A percentile compares a stretch with the other conserved stretches of the same genome.
These are phyloP conservation scores for Cucumis cinereus DNA, from an alignment of 306 rosid genomes.

Conservation along the genomic window DNA sequence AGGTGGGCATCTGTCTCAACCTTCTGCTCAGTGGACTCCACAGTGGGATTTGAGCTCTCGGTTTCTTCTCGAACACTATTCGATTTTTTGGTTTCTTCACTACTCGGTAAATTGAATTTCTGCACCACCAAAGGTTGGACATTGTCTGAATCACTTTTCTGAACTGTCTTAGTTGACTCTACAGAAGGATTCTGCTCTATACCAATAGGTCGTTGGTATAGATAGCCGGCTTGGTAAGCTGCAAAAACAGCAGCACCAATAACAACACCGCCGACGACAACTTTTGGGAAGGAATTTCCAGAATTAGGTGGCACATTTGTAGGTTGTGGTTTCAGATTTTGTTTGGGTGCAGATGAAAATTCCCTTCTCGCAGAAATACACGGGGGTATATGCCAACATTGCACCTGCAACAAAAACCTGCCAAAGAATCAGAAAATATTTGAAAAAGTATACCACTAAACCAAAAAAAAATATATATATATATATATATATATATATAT, in stretches of 20 bases:
- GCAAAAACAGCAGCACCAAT: conserved; percentile 55
- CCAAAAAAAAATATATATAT: no score
- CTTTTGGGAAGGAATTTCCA: conserved; percentile 26
- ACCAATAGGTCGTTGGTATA: conserved; percentile 37
- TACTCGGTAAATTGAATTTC: conserved; percentile 22
- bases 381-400: conserved; percentile 37
- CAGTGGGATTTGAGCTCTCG: conserved; percentile 13
- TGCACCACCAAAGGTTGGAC: conserved; percentile 25
- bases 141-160: conserved; percentile 21
- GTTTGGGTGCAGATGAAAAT: conserved; percentile 39
- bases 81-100: conserved; percentile 18
- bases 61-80: background rate
- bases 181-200: conserved; percentile 27
- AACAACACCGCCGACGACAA: conserved; percentile 52
- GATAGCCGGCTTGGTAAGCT: conserved; percentile 58
- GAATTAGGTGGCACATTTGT: conserved; percentile 36
- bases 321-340: conserved; percentile 30
- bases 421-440: background rate
- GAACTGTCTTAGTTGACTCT: conserved; percentile 17
- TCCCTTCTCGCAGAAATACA: conserved; percentile 35
- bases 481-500: no score
- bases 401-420: conserved; percentile 9
- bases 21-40: conserved; percentile 35
- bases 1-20: conserved; percentile 22
- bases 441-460: background rate